These are phyloP conservation scores for Diaporthe vaccinii DNA, from an alignment of 2,329 filamentous ascomycete genomes.

Conservation along the genomic window DNA sequence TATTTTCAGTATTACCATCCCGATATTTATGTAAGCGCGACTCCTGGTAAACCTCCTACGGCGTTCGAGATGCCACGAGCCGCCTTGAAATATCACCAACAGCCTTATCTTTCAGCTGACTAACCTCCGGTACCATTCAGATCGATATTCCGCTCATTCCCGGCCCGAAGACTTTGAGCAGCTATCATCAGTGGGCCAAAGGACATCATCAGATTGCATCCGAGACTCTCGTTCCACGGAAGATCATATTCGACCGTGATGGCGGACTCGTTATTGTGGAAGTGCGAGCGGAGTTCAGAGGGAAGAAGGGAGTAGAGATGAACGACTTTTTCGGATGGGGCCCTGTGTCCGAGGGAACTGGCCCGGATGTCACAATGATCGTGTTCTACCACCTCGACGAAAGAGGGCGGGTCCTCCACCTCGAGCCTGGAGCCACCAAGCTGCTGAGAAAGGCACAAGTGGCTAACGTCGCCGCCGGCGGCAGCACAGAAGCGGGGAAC, in stretches of 20 bases:
- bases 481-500: background rate
- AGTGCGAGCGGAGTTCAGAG: conserved; percentile 13
- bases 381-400: conserved; percentile 25
- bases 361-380: conserved; percentile 9
- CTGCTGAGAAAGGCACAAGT: background rate
- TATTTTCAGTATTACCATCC: conserved; percentile 25
- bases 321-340: conserved; percentile 17
- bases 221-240: conserved; percentile 10
- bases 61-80: background rate
- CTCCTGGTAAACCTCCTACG: background rate
- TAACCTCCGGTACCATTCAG: background rate
- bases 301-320: conserved; percentile 9
- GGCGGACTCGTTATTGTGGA: background rate
- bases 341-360: background rate
- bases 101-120: background rate
- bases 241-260: conserved; percentile 13
- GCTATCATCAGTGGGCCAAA: conserved; percentile 18
- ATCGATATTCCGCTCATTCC: conserved; percentile 10
- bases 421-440: conserved; percentile 9
- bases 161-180: background rate
- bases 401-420: background rate
- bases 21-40: background rate
- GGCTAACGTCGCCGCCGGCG: background rate
- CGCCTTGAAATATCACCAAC: accelerated
- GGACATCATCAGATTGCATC: conserved; percentile 12